Evolutionary conservation across 192 early-diverging fungal species (phyloP).

Genomic region (Backusella tarrabulga): DNA sequence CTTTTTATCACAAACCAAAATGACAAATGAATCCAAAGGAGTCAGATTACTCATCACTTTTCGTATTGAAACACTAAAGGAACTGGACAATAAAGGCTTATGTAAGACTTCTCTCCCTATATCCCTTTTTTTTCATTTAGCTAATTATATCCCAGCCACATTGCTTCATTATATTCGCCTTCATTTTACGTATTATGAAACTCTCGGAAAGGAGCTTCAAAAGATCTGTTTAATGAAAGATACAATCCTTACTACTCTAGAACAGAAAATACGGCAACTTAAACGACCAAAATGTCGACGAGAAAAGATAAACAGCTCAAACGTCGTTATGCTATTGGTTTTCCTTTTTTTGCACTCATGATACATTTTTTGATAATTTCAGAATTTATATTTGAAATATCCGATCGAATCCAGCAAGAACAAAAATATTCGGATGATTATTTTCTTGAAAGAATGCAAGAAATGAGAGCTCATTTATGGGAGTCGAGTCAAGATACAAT

Average conservation of each 20-base stretch:
- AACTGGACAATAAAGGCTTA: neutral
- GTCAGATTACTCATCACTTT: neutral
- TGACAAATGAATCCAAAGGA: neutral
- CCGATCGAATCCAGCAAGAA: neutral
- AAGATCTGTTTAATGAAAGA: neutral
- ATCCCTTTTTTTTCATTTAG: neutral
- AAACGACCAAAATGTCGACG: neutral
- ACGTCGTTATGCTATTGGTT: neutral
- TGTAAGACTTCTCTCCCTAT: neutral
- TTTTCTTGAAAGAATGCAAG: neutral
- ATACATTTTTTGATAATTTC: neutral
- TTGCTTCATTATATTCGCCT: neutral
- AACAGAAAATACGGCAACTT: neutral
- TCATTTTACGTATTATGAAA: neutral
- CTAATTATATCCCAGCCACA: neutral
- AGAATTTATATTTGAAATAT: neutral
- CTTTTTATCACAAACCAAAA: neutral
- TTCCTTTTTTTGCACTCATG: neutral
- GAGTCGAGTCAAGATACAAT: neutral
- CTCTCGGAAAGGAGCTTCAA: neutral
- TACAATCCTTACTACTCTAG: neutral
- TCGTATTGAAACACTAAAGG: neutral
- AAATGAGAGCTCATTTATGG: neutral
- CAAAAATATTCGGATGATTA: neutral
- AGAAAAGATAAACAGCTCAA: neutral